Evolutionary conservation across 352 stramenopile species (phyloP), one percentile per base, ranked within the genome.

Genomic region (Globisporangium sylvaticum): DNA sequence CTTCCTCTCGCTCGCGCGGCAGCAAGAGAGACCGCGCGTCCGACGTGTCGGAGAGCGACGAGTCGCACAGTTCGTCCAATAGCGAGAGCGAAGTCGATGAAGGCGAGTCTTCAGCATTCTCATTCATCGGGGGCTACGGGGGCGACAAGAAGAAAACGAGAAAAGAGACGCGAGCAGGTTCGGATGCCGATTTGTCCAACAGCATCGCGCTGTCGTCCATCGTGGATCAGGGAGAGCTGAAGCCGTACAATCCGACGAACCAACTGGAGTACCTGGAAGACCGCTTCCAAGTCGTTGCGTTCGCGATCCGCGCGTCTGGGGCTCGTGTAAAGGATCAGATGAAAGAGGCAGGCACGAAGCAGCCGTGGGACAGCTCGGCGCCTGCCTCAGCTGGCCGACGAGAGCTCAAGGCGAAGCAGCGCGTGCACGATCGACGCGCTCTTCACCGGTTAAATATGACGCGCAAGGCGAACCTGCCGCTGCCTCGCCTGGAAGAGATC

Each of bases 261-360:
- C 87, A 96, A 71, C 74, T 96, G 20, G 89, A 96, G 68, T 95
- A 95, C 50, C 80, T 96, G 5, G 87, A 94, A 66, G 89, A 96
- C 55, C 82, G 87, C 7, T 96, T 96, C 67, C 87, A 96, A 64
- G 80, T 94, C 32, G 84, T 96, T n/a, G 85, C 89, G 22, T 94
- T 96, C 61, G 83, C 87, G 20, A 95, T 96, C 61, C 84, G 87
- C 53, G 83, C 85, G 18, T 95, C 88, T 14, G 86, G 84, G 37
- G 89, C 88, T 3, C 82, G 84, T 12, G 82, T 96, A 39, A 96
- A 96, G 70, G 85, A 94, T 64, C 84, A 94, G 69, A 94, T 96
- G 86, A 96, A 96, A 69, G 88, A 96, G 61, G 86, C 88, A 24
- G 86, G 82, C 22, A 93, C 85, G 5, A 94, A 92, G 54, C 84